Evolutionary conservation across 2,329 filamentous ascomycete species (phyloP).

Genomic region (Talaromyces marneffei): DNA sequence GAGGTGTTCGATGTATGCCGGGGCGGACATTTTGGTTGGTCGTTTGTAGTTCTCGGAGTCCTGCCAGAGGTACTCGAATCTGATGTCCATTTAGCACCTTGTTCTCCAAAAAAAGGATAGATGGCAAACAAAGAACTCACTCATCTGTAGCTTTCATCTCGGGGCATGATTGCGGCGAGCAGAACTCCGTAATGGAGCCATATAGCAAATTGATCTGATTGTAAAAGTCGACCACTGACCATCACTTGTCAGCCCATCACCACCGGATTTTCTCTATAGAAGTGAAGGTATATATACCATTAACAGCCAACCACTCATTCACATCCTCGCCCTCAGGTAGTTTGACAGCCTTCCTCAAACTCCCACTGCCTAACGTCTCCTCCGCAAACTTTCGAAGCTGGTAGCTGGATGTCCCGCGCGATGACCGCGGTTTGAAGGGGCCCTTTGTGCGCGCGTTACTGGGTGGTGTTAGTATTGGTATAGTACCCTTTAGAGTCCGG

Average conservation of each 20-base stretch:
- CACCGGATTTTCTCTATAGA: background rate
- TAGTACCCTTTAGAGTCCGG: constrained; percentile 33
- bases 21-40: constrained; percentile 95
- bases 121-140: constrained; percentile 48
- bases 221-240: constrained; percentile 97
- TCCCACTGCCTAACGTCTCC: constrained; percentile 89
- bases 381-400: constrained; percentile 97
- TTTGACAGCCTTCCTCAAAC: constrained; percentile 91
- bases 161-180: constrained; percentile 91
- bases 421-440: constrained; percentile 83
- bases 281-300: constrained; percentile 54
- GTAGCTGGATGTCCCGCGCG: constrained; percentile 83
- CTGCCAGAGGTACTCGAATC: constrained; percentile 99
- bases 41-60: constrained; percentile 89
- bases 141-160: constrained; percentile 99
- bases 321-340: constrained; percentile 94
- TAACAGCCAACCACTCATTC: constrained; percentile 97
- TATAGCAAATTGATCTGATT: constrained; percentile 99
- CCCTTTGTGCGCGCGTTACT: constrained; percentile 84
- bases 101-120: background rate
- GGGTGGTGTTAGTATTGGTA: constrained; percentile 37
- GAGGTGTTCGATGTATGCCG: constrained; percentile 94
- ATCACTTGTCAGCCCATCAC: constrained; percentile 23
- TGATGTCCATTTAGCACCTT: constrained; percentile 30
- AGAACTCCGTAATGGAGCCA: constrained; percentile 98